A percentile compares a stretch with the other conserved stretches of the same genome.
Evolutionary conservation across 352 stramenopile species (phyloP).

Genomic region (Vaucheria bursata): DNA sequence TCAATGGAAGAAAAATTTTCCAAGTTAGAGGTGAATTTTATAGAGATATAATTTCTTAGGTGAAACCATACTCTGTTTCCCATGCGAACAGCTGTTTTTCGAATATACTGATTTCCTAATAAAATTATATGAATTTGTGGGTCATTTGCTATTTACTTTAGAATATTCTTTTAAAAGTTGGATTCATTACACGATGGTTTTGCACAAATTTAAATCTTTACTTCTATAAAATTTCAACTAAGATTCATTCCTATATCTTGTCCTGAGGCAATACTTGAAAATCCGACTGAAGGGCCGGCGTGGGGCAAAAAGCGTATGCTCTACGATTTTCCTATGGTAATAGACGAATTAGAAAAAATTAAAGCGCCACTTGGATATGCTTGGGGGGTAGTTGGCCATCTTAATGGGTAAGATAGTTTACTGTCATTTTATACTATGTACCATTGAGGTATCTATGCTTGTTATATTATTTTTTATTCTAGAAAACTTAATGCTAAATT

Average conservation of each 20-base stretch:
- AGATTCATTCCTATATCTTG: background rate
- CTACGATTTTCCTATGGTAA: constrained; percentile 68
- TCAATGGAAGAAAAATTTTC: background rate
- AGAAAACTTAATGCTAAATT: no score
- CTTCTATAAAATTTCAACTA: background rate
- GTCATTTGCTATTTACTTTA: background rate
- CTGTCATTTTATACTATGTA: no score
- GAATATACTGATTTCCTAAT: background rate
- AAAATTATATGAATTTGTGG: background rate
- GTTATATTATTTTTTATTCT: no score
- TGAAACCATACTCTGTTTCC: background rate
- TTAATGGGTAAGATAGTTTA: constrained; percentile 65
- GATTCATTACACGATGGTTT: background rate
- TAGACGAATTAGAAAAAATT: constrained; percentile 81
- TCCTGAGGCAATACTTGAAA: background rate
- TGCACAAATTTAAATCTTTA: background rate
- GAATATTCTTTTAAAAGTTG: background rate
- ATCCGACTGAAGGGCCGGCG: background rate
- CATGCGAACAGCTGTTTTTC: background rate
- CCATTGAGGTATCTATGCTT: no score
- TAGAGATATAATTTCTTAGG: background rate
- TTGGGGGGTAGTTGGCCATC: constrained; percentile 88
- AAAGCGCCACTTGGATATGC: constrained; percentile 76
- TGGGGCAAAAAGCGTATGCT: constrained; percentile 32
- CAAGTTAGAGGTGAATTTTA: background rate